Evolutionary conservation across 805 yeast species (phyloP), one percentile per base, ranked within the genome.

Genomic region (Metschnikowia lochheadii): DNA sequence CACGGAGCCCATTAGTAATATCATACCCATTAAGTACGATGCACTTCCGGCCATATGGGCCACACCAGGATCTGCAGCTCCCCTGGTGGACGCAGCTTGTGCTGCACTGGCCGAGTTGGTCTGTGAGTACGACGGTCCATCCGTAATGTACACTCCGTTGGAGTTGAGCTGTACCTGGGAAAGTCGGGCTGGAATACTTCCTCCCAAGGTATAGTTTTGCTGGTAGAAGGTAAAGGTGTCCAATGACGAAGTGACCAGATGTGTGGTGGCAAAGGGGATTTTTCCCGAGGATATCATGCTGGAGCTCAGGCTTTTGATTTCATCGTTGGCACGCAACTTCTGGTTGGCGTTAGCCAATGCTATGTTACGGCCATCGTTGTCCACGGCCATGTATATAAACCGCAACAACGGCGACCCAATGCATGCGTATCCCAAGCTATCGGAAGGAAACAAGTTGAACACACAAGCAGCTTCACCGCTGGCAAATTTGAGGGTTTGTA

Each of bases 401-500:
- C 70, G 70, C 43, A 86, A 54, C 56, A 85, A 80, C 3, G 86
- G 75, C 6, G 80, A 67, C 2, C 92, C 94, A 38, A 87, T 63
- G 2, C 79, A 59, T 8, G 78, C 73, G 59, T 68, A 81, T 1
- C 89, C 87, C 4, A 70, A 54, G 10, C 57, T 51, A 2, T 69
- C 60, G 44, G 75, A 73, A 1, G 89, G 85, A 21, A 73, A 64
- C 37, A 85, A 60, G 15, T 72, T 70, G 38, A 86, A 64, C 43
- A 62, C 69, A 62, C 94, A 87, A 1, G 89, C 90, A 6, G 58
- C 52, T 26, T 68, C 69, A 13, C 88, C 88, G 54, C 73, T 70
- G 36, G 79, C 66, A 58, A 83, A 84, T 8, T 66, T 70, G 41
- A 83, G 70, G 13, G 63, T 44, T 1, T 61, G 53, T 45, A 72